Conservation (phyloP, 2,329 filamentous ascomycete genomes). For the Xylaria sp. region DNA sequence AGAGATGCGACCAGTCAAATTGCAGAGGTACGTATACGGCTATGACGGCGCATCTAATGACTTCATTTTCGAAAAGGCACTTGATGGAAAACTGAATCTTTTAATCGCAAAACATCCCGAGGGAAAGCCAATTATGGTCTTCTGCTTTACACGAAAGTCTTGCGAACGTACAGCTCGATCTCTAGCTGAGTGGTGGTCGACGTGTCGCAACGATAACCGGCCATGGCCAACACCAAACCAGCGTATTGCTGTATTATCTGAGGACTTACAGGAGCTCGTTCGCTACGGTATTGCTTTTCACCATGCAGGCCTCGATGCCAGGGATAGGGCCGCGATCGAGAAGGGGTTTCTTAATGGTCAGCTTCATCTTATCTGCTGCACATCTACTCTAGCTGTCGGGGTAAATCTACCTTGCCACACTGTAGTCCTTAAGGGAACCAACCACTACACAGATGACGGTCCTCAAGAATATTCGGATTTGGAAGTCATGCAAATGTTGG, state of each 20-base stretch:
- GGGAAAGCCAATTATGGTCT: constrained; percentile 82
- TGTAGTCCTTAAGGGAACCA: constrained; percentile 84
- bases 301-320: constrained; percentile 76
- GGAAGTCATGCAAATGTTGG: constrained; percentile 92
- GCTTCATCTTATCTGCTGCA: constrained; percentile 86
- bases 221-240: constrained; percentile 71
- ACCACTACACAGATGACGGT: constrained; percentile 68
- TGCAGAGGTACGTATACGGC: constrained; percentile 81
- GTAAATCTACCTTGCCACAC: constrained; percentile 87
- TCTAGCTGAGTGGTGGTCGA: constrained; percentile 73
- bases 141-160: constrained; percentile 81
- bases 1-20: constrained; percentile 79
- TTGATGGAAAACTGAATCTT: constrained; percentile 72
- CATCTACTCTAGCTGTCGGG: constrained; percentile 84
- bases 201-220: constrained; percentile 60
- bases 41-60: constrained; percentile 74
- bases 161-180: constrained; percentile 73
- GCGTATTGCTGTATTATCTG: constrained; percentile 63
- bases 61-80: constrained; percentile 77
- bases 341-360: constrained; percentile 74
- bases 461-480: constrained; percentile 80
- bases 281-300: constrained; percentile 78
- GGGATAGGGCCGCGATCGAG: constrained; percentile 75
- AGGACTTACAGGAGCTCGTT: constrained; percentile 65
- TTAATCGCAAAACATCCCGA: constrained; percentile 74